phyloP scores from a whole-genome alignment of 345 rosid genomes.

The Euphorbia peplus region DNA sequence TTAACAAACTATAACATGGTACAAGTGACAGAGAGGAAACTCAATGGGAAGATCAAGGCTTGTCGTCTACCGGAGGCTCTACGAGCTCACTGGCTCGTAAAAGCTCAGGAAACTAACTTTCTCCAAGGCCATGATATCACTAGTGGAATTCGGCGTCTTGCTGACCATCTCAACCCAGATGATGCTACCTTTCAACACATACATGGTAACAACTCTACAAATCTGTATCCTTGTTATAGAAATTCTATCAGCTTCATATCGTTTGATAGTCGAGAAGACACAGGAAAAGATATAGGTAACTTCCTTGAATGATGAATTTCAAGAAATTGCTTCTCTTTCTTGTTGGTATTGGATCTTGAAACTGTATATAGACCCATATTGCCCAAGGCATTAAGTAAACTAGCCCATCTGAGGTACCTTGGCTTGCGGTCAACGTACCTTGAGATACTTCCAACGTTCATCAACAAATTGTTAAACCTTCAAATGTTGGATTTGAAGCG shows the following conservation, averaged over 20 bases:
- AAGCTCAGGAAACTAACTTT: not conserved
- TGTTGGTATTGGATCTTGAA: slow-evolving; percentile 5
- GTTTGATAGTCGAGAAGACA: not conserved
- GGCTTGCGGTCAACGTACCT: not conserved
- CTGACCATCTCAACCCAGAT: not conserved
- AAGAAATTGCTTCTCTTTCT: not conserved
- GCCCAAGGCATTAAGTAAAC: not conserved
- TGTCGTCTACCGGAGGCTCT: not conserved
- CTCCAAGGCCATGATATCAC: not conserved
- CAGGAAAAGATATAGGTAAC: not conserved
- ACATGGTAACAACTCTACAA: not conserved
- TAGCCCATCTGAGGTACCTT: not conserved
- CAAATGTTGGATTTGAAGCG: slow-evolving; percentile 1
- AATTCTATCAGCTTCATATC: not conserved
- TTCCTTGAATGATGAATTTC: not conserved
- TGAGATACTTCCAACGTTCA: not conserved
- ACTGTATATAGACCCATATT: not conserved
- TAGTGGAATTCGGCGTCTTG: not conserved
- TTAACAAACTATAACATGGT: not conserved
- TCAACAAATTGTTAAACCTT: slow-evolving; percentile 1
- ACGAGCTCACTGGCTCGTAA: not conserved
- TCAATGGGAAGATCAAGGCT: not conserved
- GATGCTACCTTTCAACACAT: slow-evolving; percentile 1
- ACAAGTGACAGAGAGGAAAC: not conserved
- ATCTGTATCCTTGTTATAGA: not conserved